These are phyloP conservation scores for Diospyros kaki DNA, from an alignment of 148 eudicot genomes.

Conservation along the genomic window DNA sequence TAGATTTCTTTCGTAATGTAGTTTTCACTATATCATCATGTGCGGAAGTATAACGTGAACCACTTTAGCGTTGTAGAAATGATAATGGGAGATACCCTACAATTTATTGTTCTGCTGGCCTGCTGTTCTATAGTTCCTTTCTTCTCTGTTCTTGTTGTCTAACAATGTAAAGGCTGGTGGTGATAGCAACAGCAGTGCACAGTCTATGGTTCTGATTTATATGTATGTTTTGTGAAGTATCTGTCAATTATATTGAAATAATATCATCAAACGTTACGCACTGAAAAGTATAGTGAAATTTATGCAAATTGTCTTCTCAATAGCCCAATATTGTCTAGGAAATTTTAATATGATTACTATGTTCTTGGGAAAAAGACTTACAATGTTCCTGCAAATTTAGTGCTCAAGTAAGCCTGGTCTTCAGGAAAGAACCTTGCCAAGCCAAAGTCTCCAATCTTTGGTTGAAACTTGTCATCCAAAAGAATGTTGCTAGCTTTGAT, in stretches of 20 bases:
- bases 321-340: background rate
- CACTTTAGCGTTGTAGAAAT: too few species aligned
- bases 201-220: too few species aligned
- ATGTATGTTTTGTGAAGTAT: too few species aligned
- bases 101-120: too few species aligned
- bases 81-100: too few species aligned
- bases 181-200: too few species aligned
- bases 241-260: too few species aligned
- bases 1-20: too few species aligned
- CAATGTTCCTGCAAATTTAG: constrained; percentile 51
- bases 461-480: constrained; percentile 42
- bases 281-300: background rate
- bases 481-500: constrained; percentile 54
- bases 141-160: background rate
- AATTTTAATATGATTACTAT: background rate
- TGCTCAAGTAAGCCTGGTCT: constrained; percentile 50
- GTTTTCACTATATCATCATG: too few species aligned
- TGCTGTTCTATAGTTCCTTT: background rate
- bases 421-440: constrained; percentile 54
- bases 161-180: background rate
- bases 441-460: constrained; percentile 51
- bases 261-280: background rate
- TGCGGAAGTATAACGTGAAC: too few species aligned
- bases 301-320: background rate
- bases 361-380: constrained; percentile 19